These are phyloP conservation scores for Cordyceps farinosa DNA, from an alignment of 2,329 filamentous ascomycete genomes.

Conservation along the genomic window DNA sequence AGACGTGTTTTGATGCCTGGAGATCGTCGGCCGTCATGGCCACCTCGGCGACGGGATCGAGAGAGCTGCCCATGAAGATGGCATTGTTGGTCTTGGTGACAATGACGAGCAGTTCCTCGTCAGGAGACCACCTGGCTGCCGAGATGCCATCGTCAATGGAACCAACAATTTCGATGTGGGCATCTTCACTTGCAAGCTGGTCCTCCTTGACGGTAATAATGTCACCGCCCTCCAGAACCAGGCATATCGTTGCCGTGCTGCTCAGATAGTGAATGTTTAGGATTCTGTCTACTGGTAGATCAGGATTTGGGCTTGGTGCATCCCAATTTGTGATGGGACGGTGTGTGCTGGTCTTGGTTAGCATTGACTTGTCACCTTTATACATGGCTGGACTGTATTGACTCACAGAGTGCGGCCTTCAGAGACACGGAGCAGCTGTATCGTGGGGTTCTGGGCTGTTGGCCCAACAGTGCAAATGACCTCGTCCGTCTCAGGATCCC, in stretches of 20 bases:
- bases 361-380: slow-evolving; percentile 11
- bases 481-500: slow-evolving; percentile 77
- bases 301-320: slow-evolving; percentile 73
- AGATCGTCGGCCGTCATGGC: slow-evolving; percentile 72
- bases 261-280: slow-evolving; percentile 80
- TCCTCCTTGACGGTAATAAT: slow-evolving; percentile 78
- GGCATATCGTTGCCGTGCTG: slow-evolving; percentile 71
- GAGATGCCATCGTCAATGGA: slow-evolving; percentile 90
- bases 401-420: slow-evolving; percentile 45
- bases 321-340: slow-evolving; percentile 77
- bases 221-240: slow-evolving; percentile 87
- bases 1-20: slow-evolving; percentile 86
- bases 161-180: slow-evolving; percentile 90
- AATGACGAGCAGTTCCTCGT: slow-evolving; percentile 85
- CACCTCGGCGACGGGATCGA: slow-evolving; percentile 78
- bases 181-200: slow-evolving; percentile 48
- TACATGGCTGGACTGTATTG: not conserved
- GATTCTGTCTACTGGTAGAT: slow-evolving; percentile 70
- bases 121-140: slow-evolving; percentile 88
- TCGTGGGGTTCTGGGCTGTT: slow-evolving; percentile 61
- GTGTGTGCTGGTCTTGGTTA: slow-evolving; percentile 30
- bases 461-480: slow-evolving; percentile 84
- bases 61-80: slow-evolving; percentile 88
- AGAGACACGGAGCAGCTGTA: slow-evolving; percentile 64
- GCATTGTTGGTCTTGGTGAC: slow-evolving; percentile 75